These are phyloP conservation scores for Cardamine occulta DNA, from an alignment of 345 rosid genomes.

Conservation along the genomic window DNA sequence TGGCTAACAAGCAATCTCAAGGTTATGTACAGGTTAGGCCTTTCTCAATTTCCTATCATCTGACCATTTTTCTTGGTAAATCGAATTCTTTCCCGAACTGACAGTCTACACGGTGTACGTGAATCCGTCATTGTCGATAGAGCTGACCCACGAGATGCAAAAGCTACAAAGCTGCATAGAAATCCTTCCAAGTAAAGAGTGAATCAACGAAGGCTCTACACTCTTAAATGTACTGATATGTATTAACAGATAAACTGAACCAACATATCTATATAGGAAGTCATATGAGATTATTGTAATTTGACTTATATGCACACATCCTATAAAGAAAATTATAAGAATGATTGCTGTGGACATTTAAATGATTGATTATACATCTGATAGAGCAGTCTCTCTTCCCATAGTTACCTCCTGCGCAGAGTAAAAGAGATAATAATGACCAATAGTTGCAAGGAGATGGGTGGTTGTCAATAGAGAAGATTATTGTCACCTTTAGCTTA, in stretches of 20 bases:
- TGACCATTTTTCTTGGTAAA: neutral
- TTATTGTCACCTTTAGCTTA: slow-evolving; percentile 55
- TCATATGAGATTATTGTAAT: slow-evolving; percentile 38
- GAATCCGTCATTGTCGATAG: slow-evolving; percentile 21
- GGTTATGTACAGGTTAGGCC: slow-evolving; percentile 36
- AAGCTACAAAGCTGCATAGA: slow-evolving; percentile 20
- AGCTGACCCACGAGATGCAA: slow-evolving; percentile 36
- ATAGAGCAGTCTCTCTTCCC: slow-evolving; percentile 40
- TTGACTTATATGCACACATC: slow-evolving; percentile 32
- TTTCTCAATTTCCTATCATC: slow-evolving; percentile 9
- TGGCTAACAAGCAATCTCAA: slow-evolving; percentile 26
- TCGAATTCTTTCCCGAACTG: slow-evolving; percentile 28
- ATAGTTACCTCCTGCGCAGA: slow-evolving; percentile 35
- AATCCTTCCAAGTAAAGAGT: slow-evolving; percentile 20
- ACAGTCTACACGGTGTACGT: slow-evolving; percentile 20
- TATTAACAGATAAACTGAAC: slow-evolving; percentile 22
- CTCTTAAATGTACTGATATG: slow-evolving; percentile 31
- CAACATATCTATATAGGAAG: slow-evolving; percentile 21
- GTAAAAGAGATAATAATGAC: slow-evolving; percentile 24
- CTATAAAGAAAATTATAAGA: slow-evolving; percentile 27
- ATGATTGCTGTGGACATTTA: slow-evolving; percentile 7
- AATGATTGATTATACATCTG: slow-evolving; percentile 22
- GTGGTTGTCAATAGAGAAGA: slow-evolving; percentile 14
- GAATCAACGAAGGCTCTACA: slow-evolving; percentile 27
- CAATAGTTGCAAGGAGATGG: slow-evolving; percentile 10